Conservation (phyloP, 805 yeast species). For the Groenewaldozyma salmanticensis region DNA sequence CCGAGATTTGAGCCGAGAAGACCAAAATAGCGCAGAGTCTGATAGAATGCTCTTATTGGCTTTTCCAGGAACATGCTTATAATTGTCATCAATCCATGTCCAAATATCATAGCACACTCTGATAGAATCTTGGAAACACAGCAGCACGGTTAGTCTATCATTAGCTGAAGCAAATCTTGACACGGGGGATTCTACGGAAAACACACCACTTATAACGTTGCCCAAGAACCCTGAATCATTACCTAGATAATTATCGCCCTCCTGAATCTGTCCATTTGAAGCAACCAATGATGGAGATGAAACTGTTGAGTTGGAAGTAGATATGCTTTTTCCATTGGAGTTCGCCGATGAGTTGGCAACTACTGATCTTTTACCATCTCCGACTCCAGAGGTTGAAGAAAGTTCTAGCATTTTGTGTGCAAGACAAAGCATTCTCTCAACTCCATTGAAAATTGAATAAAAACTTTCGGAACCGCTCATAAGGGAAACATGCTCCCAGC, state of each 20-base stretch:
- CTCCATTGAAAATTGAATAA: constrained; percentile 39
- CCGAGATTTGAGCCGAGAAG: constrained; percentile 53
- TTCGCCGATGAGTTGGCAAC: not conserved
- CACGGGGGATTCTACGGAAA: constrained; percentile 58
- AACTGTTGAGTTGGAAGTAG: not conserved
- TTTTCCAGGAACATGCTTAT: constrained; percentile 9
- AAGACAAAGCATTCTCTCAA: constrained; percentile 54
- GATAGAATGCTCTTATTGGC: constrained; percentile 6
- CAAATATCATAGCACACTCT: constrained; percentile 52
- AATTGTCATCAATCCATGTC: constrained; percentile 48
- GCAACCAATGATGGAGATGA: not conserved
- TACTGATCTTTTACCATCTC: not conserved
- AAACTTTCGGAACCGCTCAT: constrained; percentile 32
- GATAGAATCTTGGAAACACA: constrained; percentile 54
- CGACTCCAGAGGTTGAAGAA: not conserved
- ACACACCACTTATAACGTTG: constrained; percentile 60
- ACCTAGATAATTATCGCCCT: not conserved
- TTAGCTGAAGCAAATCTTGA: constrained; percentile 39
- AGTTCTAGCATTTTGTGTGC: constrained; percentile 40
- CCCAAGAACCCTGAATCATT: constrained; percentile 43
- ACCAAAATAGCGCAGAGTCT: constrained; percentile 13
- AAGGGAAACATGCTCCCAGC: not conserved
- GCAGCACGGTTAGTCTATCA: constrained; percentile 46
- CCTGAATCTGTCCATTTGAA: constrained; percentile 16
- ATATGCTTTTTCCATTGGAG: no score